Evolutionary conservation across 2,329 filamentous ascomycete species (phyloP), one percentile per base, ranked within the genome.

Genomic region (Penicillium paneum): DNA sequence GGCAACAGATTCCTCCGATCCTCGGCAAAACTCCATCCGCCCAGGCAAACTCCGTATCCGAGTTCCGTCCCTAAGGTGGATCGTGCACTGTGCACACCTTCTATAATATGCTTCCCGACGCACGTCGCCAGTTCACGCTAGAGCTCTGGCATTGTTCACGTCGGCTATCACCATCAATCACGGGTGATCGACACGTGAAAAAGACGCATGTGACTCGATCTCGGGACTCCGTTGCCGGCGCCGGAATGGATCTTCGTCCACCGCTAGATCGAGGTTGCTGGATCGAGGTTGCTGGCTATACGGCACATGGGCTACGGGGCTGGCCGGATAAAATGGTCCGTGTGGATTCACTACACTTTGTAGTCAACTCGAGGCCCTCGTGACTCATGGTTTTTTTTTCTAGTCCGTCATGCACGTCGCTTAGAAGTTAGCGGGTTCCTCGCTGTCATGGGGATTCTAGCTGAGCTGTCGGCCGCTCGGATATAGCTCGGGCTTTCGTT

Each of bases 101-200:
- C 31, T 28, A 31, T 28, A n/a, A 7, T n/a, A 19, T 49, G 29
- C 34, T 38, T 49, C 21, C 24, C 8, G 42, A 21, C 8, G 6
- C 26, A 19, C 13, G 8, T 29, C 10, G 31, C 11, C 12, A 42
- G 24, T 19, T 5, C 28, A 19, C 6, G 10, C 41, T 21, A 24
- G 28, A 21, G 41, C 12, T 17, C 15, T 42, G 17, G 19, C 11
- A 28, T 26, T 13, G 7, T 29, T 17, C 26, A 28, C 24, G 12
- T 24, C 2, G 12, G 19, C 17, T 49, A 24, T 48, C 34, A 11
- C 19, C 24, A 31, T 39, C 31, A 17, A 4, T 38, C 24, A 19
- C 49, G 42, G 49, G 19, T 52, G 49, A 47, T 52, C 41, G 42
- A 39, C 49, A 47, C 34, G 24, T 32, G 40, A 13, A 26, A 24